Evolutionary conservation across 2,329 filamentous ascomycete genomes (phyloP).

Genomic region (Trichoderma sp.): DNA sequence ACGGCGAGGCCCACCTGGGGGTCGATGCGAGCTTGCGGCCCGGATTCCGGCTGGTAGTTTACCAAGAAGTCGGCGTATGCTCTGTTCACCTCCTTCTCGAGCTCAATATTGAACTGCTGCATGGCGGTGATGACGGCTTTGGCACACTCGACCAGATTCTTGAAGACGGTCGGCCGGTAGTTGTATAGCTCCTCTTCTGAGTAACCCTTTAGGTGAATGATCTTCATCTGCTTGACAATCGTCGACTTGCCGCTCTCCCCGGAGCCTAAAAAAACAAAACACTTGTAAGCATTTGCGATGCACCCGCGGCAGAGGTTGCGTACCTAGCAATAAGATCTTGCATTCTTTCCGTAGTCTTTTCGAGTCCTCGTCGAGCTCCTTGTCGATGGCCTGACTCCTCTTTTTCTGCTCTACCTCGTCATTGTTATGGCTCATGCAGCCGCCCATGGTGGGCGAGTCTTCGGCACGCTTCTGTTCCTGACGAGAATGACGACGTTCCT

Average conservation of each 20-base stretch:
- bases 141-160: constrained; percentile 95
- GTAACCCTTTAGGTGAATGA: constrained; percentile 98
- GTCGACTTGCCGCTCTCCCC: constrained; percentile 99
- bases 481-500: constrained; percentile 23
- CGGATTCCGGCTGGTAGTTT: constrained; percentile 87
- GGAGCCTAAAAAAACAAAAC: constrained; percentile 65
- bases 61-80: constrained; percentile 78
- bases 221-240: constrained; percentile 99
- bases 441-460: constrained; percentile 69
- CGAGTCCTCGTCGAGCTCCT: constrained; percentile 90
- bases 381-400: constrained; percentile 93
- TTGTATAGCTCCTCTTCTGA: constrained; percentile 89
- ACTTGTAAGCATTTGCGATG: no score
- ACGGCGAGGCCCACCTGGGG: constrained; percentile 79
- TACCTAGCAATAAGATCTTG: constrained; percentile 96
- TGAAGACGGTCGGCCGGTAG: constrained; percentile 96
- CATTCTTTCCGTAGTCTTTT: constrained; percentile 92
- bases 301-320: constrained; percentile 34
- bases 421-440: constrained; percentile 85
- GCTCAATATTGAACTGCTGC: constrained; percentile 86
- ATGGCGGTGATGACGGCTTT: constrained; percentile 91
- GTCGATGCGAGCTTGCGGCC: constrained; percentile 84
- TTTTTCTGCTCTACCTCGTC: constrained; percentile 94
- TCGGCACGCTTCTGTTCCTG: constrained; percentile 20
- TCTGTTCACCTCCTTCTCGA: constrained; percentile 69